Conservation (phyloP, 164 flowering plant genomes). For the Brasenia schreberi region DNA sequence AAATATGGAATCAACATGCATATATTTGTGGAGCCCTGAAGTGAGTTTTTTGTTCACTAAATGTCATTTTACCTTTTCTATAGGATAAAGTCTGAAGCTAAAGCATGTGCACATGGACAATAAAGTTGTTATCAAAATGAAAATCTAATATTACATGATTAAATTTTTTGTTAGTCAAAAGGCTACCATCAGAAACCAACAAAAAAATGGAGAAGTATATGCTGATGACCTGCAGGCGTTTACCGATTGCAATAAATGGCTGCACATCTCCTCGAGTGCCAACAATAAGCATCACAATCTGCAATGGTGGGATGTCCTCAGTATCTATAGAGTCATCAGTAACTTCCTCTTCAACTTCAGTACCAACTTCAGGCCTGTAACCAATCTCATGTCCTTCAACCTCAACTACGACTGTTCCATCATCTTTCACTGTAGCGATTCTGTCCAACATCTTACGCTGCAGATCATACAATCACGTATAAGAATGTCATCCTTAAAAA, state of each 20-base stretch:
- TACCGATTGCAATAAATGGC: slow-evolving; percentile 93
- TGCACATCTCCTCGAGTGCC: slow-evolving; percentile 99
- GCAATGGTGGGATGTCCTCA: slow-evolving; percentile 69
- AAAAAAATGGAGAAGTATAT: not conserved
- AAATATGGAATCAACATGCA: too few species aligned
- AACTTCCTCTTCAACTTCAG: slow-evolving; percentile 29
- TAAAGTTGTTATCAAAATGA: too few species aligned
- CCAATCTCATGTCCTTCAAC: slow-evolving; percentile 34
- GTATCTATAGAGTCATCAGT: slow-evolving; percentile 43
- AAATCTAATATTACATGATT: too few species aligned
- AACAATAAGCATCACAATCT: slow-evolving; percentile 90
- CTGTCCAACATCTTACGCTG: slow-evolving; percentile 88
- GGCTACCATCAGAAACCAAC: not conserved
- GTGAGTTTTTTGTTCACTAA: too few species aligned
- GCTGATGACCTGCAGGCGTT: slow-evolving; percentile 64
- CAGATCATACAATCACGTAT: slow-evolving; percentile 7
- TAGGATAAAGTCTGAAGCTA: too few species aligned
- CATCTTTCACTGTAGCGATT: slow-evolving; percentile 89
- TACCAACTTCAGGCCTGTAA: slow-evolving; percentile 20
- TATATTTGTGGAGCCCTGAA: too few species aligned
- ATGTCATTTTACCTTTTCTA: too few species aligned
- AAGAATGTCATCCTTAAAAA: too few species aligned
- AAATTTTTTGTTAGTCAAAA: too few species aligned
- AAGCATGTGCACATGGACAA: too few species aligned
- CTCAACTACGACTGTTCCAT: slow-evolving; percentile 92